Conservation (phyloP, 2,329 filamentous ascomycete species). For the Paecilomyces dactylethromorphus region DNA sequence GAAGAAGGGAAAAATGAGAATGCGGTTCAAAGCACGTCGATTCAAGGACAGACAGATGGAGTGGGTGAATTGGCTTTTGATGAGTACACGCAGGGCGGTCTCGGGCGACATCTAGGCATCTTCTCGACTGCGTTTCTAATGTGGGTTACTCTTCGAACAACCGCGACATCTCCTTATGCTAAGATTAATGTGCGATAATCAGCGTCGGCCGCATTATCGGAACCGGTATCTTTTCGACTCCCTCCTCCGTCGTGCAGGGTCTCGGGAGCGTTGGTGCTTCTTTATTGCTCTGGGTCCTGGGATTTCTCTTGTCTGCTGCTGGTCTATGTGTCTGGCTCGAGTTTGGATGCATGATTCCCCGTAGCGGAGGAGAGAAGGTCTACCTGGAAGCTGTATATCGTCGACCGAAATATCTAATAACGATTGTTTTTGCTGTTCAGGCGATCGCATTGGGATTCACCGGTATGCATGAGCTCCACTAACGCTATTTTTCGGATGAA, state of each 20-base stretch:
- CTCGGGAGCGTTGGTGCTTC: conserved; percentile 60
- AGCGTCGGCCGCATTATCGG: conserved; percentile 51
- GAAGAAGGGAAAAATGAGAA: neutral
- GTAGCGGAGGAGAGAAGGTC: conserved; percentile 61
- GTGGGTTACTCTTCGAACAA: conserved; percentile 8
- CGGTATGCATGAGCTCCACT: conserved; percentile 28
- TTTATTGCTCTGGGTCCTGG: conserved; percentile 56
- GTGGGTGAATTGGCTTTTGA: conserved; percentile 14
- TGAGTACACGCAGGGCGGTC: conserved; percentile 14
- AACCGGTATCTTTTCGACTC: conserved; percentile 64
- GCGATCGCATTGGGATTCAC: conserved; percentile 57
- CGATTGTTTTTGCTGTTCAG: conserved; percentile 56
- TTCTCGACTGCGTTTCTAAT: conserved; percentile 17
- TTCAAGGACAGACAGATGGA: neutral
- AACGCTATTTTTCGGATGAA: neutral
- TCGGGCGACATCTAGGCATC: conserved; percentile 15
- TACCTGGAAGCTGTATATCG: conserved; percentile 63
- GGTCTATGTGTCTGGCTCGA: conserved; percentile 58
- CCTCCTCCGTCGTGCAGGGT: conserved; percentile 56
- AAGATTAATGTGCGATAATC: neutral
- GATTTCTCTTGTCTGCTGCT: conserved; percentile 53
- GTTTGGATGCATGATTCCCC: conserved; percentile 61
- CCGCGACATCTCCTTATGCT: neutral
- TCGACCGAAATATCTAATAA: conserved; percentile 54
- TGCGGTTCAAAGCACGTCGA: neutral